Conservation (phyloP, 2,329 filamentous ascomycete genomes). For the Sclerotinia borealis region DNA sequence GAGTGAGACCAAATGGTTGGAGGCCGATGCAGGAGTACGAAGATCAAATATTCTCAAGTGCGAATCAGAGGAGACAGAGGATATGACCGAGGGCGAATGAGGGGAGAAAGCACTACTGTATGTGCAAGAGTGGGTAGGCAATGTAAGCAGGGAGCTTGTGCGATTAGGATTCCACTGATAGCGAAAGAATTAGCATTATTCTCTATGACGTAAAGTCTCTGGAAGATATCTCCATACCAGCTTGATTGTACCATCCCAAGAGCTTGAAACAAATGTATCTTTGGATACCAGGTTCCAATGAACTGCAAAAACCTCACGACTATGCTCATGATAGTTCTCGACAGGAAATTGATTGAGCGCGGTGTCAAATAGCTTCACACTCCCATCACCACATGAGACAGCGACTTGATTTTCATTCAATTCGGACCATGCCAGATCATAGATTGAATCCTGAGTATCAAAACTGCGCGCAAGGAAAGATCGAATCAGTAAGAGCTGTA, state of each 20-base stretch:
- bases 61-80: conserved; percentile 82
- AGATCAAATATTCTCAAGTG: conserved; percentile 89
- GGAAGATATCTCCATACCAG: conserved; percentile 46
- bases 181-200: conserved; percentile 1
- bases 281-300: conserved; percentile 90
- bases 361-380: conserved; percentile 89
- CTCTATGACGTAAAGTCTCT: not conserved
- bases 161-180: conserved; percentile 75
- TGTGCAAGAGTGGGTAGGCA: conserved; percentile 89
- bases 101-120: conserved; percentile 91
- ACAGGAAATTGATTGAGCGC: conserved; percentile 76
- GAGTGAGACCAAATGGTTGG: conserved; percentile 77
- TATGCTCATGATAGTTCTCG: conserved; percentile 89
- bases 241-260: conserved; percentile 95
- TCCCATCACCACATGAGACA: conserved; percentile 85
- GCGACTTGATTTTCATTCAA: conserved; percentile 92
- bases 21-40: conserved; percentile 74
- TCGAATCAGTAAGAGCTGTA: not conserved
- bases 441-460: conserved; percentile 95
- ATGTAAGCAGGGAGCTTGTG: conserved; percentile 67
- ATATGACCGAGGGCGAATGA: conserved; percentile 77
- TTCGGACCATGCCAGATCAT: conserved; percentile 93
- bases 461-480: conserved; percentile 50
- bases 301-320: conserved; percentile 85
- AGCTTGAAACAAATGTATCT: conserved; percentile 82